These are phyloP conservation scores for Scenedesmus sp. DNA, from an alignment of 163 green algal genomes.

Conservation along the genomic window DNA sequence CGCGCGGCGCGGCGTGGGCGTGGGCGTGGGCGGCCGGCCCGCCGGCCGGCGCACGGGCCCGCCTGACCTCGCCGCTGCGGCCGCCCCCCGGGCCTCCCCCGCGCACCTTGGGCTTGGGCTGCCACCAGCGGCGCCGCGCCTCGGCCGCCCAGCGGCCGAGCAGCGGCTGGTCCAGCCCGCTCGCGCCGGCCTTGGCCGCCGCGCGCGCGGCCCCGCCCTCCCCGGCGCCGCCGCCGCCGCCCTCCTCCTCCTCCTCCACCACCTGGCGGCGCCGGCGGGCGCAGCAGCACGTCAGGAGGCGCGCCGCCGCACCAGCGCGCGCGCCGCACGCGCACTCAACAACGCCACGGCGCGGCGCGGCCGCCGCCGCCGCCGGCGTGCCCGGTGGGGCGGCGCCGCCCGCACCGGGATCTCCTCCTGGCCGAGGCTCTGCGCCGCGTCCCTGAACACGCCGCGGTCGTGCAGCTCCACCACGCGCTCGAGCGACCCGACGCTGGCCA, in stretches of 20 bases:
- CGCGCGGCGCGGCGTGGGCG: too few relatives aligned
- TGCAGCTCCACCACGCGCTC: slow-evolving; percentile 36
- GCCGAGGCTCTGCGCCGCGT: slow-evolving; percentile 4
- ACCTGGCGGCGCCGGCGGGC: background rate
- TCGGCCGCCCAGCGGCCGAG: background rate
- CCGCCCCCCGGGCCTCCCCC: background rate
- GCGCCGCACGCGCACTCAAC: too few relatives aligned
- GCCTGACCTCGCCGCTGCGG: background rate
- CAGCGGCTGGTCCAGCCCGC: too few relatives aligned
- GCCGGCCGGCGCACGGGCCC: too few relatives aligned
- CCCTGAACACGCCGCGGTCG: slow-evolving; percentile 14
- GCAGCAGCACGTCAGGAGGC: background rate
- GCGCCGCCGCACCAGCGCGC: background rate
- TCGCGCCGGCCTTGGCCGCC: too few relatives aligned
- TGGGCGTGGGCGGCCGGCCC: too few relatives aligned
- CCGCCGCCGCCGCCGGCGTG: too few relatives aligned
- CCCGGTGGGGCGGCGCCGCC: too few relatives aligned
- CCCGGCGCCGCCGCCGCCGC: background rate
- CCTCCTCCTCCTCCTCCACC: background rate
- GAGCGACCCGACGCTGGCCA: slow-evolving; percentile 8
- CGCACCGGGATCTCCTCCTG: background rate
- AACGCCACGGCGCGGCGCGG: too few relatives aligned
- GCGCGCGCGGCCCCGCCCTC: too few relatives aligned
- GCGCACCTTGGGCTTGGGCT: background rate
- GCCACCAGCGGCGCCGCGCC: background rate